A percentile compares a stretch with the other conserved stretches of the same genome.
Evolutionary conservation across 163 green algal genomes (phyloP).

Genomic region (Scenedesmus sp.): DNA sequence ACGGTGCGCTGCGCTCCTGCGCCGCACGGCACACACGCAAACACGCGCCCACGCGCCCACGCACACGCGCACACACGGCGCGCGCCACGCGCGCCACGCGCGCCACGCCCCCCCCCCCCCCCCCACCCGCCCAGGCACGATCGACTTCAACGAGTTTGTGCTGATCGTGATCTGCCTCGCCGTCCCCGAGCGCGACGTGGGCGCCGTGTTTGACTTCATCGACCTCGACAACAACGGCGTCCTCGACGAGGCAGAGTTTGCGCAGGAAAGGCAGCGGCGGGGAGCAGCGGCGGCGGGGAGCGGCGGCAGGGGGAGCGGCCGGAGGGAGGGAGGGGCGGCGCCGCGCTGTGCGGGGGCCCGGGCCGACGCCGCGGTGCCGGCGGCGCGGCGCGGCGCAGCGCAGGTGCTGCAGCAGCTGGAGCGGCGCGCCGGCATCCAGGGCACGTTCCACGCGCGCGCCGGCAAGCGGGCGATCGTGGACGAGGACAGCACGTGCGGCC

Average conservation of each 20-base stretch:
- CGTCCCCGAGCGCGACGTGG: slow-evolving; percentile 71
- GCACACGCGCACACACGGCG: too few relatives aligned
- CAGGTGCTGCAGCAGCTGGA: slow-evolving; percentile 43
- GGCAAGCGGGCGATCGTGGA: slow-evolving; percentile 8
- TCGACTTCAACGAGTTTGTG: slow-evolving; percentile 81
- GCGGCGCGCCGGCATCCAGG: slow-evolving; percentile 44
- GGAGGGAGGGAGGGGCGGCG: background rate
- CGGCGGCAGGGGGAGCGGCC: background rate
- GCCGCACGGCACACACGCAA: too few relatives aligned
- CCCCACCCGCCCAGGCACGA: slow-evolving; percentile 65
- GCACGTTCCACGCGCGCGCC: slow-evolving; percentile 16
- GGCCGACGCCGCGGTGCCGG: background rate
- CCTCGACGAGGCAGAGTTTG: slow-evolving; percentile 55
- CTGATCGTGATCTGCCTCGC: slow-evolving; percentile 77
- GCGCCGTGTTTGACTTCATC: slow-evolving; percentile 75
- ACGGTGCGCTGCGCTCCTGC: too few relatives aligned
- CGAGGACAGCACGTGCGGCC: too few relatives aligned
- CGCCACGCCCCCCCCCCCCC: too few relatives aligned
- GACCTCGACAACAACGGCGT: slow-evolving; percentile 52
- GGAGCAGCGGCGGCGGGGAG: too few relatives aligned
- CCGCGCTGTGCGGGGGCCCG: background rate
- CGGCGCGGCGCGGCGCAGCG: background rate
- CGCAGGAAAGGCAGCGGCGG: background rate
- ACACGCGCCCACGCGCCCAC: too few relatives aligned
- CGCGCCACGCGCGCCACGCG: too few relatives aligned